Evolutionary conservation across 805 yeast species (phyloP).

Genomic region (Lipomyces anomalus): DNA sequence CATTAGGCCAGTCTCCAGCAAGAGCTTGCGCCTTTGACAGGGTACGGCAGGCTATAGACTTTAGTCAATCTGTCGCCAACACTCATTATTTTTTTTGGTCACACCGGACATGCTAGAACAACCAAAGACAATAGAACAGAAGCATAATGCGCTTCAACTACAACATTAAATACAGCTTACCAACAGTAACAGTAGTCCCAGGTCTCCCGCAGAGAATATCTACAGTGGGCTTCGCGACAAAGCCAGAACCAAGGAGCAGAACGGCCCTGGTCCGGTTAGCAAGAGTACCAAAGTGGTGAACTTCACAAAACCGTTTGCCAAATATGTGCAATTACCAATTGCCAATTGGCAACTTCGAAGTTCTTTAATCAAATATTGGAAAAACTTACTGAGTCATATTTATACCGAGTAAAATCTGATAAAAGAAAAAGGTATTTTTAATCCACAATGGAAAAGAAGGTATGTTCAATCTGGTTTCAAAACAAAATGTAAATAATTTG

Average conservation of each 20-base stretch:
- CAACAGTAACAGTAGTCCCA: slow-evolving; percentile 82
- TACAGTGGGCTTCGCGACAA: slow-evolving; percentile 97
- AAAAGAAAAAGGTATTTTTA: no score
- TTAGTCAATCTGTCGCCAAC: no score
- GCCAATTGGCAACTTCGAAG: no score
- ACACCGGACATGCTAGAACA: not conserved
- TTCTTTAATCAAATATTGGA: no score
- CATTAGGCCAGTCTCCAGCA: slow-evolving; percentile 59
- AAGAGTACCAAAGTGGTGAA: no score
- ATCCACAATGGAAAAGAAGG: no score
- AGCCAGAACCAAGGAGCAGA: slow-evolving; percentile 53
- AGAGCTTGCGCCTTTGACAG: slow-evolving; percentile 76
- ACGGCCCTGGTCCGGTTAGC: slow-evolving; percentile 11
- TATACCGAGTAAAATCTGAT: not conserved
- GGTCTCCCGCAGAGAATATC: slow-evolving; percentile 76
- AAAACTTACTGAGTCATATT: not conserved
- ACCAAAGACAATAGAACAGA: slow-evolving; percentile 2
- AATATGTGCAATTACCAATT: no score
- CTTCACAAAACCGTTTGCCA: no score
- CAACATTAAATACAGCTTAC: slow-evolving; percentile 18
- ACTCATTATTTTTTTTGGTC: no score
- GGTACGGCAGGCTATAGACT: slow-evolving; percentile 77
- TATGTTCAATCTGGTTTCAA: no score
- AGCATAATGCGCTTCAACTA: not conserved
- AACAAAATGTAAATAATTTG: no score